phyloP scores from a whole-genome alignment of 2,329 filamentous ascomycete genomes.

The Plectosphaerella plurivora region DNA sequence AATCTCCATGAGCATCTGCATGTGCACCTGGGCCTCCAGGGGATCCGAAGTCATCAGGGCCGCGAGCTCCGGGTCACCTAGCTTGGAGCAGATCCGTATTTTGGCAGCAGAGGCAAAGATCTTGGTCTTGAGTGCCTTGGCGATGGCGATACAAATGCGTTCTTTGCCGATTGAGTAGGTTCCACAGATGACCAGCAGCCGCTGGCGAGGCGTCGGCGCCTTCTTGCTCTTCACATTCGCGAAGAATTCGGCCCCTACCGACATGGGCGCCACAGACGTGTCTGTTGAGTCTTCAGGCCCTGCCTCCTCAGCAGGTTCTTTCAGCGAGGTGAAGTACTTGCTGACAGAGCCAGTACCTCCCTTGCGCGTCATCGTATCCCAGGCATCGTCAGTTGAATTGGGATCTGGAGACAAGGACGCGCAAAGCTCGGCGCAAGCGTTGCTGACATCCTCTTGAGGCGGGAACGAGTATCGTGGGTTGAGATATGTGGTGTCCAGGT shows the following conservation, averaged over 20 bases:
- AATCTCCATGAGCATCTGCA: constrained; percentile 95
- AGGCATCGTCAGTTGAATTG: constrained; percentile 39
- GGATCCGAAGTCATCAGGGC: constrained; percentile 76
- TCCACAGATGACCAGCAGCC: constrained; percentile 85
- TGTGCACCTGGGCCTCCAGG: constrained; percentile 86
- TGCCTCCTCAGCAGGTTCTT: constrained; percentile 17
- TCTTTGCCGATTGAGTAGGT: constrained; percentile 99
- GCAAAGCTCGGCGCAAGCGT: constrained; percentile 83
- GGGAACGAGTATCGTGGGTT: constrained; percentile 96
- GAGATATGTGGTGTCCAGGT: constrained; percentile 94
- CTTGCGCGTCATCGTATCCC: constrained; percentile 38
- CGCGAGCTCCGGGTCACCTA: constrained; percentile 80
- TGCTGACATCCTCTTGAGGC: constrained; percentile 79
- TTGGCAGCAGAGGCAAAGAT: constrained; percentile 85
- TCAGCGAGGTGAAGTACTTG: constrained; percentile 45
- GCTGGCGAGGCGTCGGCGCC: constrained; percentile 38
- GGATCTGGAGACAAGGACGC: constrained; percentile 68
- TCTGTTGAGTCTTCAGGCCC: constrained; percentile 20
- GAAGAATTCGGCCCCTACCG: not conserved
- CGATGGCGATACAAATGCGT: constrained; percentile 89
- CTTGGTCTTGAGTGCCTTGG: constrained; percentile 76
- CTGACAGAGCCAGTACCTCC: constrained; percentile 41
- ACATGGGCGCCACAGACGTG: not conserved
- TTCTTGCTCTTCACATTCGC: constrained; percentile 1
- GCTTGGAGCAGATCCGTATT: constrained; percentile 75